Percentiles rank a stretch among this genome's conserved stretches.
phyloP scores from a whole-genome alignment of 768 basidiomycete genomes.

The Amanita fuliginea region DNA sequence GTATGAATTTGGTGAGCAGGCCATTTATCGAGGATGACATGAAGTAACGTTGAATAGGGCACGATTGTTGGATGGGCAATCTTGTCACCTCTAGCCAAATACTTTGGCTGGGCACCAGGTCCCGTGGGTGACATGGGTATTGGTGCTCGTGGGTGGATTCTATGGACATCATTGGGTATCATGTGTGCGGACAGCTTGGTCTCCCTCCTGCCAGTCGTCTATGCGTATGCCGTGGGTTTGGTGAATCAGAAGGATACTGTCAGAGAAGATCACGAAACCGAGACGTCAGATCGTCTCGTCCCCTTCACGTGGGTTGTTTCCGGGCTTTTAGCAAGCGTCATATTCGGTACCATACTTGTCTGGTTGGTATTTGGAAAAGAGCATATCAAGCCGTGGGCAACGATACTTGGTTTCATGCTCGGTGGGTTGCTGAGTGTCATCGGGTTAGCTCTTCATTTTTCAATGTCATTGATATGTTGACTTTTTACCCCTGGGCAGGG shows the following conservation, averaged over 20 bases:
- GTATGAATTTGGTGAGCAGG: slow-evolving; percentile 73
- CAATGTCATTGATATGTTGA: slow-evolving; percentile 3
- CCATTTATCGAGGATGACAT: slow-evolving; percentile 1
- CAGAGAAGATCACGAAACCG: slow-evolving; percentile 52
- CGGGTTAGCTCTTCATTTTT: slow-evolving; percentile 43
- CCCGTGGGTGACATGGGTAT: slow-evolving; percentile 77
- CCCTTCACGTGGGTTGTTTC: slow-evolving; percentile 66
- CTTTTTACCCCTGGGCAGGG: slow-evolving; percentile 34
- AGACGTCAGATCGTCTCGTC: slow-evolving; percentile 72
- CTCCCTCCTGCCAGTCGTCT: slow-evolving; percentile 67
- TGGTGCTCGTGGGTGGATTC: slow-evolving; percentile 92
- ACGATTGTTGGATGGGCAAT: slow-evolving; percentile 97
- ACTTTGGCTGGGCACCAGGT: slow-evolving; percentile 86
- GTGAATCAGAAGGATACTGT: slow-evolving; percentile 13
- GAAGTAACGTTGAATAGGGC: slow-evolving; percentile 38
- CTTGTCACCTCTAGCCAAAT: slow-evolving; percentile 79
- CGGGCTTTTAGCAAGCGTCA: slow-evolving; percentile 53
- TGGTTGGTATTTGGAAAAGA: slow-evolving; percentile 86
- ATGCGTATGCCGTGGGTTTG: slow-evolving; percentile 35
- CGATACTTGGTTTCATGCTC: slow-evolving; percentile 69
- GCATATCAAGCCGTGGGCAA: slow-evolving; percentile 95
- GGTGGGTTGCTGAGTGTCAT: slow-evolving; percentile 81
- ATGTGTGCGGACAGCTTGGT: slow-evolving; percentile 92
- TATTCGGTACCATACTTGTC: slow-evolving; percentile 67
- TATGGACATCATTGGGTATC: slow-evolving; percentile 93